phyloP scores from a whole-genome alignment of 2,329 filamentous ascomycete genomes.

The Volutella citrinella region DNA sequence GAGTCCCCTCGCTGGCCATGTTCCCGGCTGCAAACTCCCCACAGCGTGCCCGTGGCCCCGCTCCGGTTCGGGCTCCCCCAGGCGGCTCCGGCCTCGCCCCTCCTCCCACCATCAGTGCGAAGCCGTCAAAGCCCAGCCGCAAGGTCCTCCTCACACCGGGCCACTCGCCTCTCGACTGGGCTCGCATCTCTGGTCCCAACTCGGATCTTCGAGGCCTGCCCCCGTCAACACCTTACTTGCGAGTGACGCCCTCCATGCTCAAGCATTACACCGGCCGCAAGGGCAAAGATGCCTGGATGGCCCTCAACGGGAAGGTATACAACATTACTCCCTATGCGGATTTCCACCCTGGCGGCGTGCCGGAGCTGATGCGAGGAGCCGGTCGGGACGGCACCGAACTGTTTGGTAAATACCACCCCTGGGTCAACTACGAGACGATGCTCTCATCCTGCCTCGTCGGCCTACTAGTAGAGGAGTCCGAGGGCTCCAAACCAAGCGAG shows the following conservation, averaged over 20 bases:
- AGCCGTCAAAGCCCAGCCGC: constrained; percentile 55
- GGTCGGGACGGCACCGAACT: constrained; percentile 60
- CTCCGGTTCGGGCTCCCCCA: constrained; percentile 39
- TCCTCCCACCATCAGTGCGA: constrained; percentile 51
- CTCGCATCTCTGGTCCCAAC: constrained; percentile 64
- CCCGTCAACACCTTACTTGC: constrained; percentile 53
- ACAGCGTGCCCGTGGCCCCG: constrained; percentile 44
- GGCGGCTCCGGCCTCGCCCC: constrained; percentile 45
- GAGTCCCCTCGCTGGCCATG: constrained; percentile 34
- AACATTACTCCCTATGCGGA: constrained; percentile 87
- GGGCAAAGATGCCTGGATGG: constrained; percentile 87
- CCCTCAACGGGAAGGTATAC: constrained; percentile 85
- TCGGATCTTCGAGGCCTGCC: constrained; percentile 66
- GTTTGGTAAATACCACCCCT: constrained; percentile 66
- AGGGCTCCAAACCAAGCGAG: constrained; percentile 35
- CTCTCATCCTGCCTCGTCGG: constrained; percentile 61
- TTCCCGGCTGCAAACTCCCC: constrained; percentile 53
- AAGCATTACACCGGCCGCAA: constrained; percentile 76
- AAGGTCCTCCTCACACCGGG: constrained; percentile 85
- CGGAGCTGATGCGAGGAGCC: constrained; percentile 65
- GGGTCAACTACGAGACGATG: constrained; percentile 74
- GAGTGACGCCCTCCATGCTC: constrained; percentile 80
- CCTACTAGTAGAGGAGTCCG: constrained; percentile 56
- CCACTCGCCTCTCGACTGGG: constrained; percentile 96
- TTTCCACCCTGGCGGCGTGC: constrained; percentile 85